Evolutionary conservation across 2,329 filamentous ascomycete species (phyloP).

Genomic region (Endocalyx cinctus): DNA sequence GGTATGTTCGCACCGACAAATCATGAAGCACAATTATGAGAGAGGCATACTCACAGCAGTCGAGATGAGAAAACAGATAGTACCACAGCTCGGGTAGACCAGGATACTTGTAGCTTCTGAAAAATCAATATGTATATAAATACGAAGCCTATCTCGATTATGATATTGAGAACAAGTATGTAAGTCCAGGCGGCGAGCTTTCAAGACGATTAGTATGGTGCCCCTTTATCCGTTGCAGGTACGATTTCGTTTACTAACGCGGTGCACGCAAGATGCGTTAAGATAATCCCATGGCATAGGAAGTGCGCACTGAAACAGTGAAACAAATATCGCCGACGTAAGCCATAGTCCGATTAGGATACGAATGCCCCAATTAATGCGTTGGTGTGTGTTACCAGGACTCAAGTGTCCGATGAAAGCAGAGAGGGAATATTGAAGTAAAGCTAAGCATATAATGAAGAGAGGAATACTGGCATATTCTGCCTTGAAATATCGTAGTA

Average conservation of each 20-base stretch:
- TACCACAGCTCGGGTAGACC: slow-evolving; percentile 5
- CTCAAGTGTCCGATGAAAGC: slow-evolving; percentile 15
- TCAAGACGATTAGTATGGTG: neutral
- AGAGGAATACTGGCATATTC: slow-evolving; percentile 17
- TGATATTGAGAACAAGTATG: slow-evolving; percentile 9
- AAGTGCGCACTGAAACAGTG: slow-evolving; percentile 16
- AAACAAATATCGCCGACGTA: slow-evolving; percentile 7
- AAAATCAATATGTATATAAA: slow-evolving; percentile 12
- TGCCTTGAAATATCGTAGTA: slow-evolving; percentile 8
- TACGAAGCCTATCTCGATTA: slow-evolving; percentile 11
- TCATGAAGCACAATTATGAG: too few relatives aligned
- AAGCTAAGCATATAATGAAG: slow-evolving; percentile 12
- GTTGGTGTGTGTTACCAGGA: slow-evolving; percentile 9
- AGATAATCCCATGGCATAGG: slow-evolving; percentile 19
- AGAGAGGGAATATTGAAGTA: slow-evolving; percentile 19
- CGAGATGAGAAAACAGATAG: slow-evolving; percentile 11
- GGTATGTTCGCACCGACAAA: too few relatives aligned
- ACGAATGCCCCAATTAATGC: slow-evolving; percentile 10
- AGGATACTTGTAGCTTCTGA: slow-evolving; percentile 8
- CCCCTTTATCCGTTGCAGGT: neutral
- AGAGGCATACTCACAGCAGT: slow-evolving; percentile 9
- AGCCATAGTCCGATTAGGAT: slow-evolving; percentile 13
- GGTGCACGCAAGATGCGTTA: slow-evolving; percentile 12
- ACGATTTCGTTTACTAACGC: slow-evolving; percentile 5
- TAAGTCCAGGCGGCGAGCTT: slow-evolving; percentile 13